A percentile compares a stretch with the other conserved stretches of the same genome.
These are phyloP conservation scores for Fusarium sp. DNA, from an alignment of 2,329 filamentous ascomycete genomes.

Conservation along the genomic window DNA sequence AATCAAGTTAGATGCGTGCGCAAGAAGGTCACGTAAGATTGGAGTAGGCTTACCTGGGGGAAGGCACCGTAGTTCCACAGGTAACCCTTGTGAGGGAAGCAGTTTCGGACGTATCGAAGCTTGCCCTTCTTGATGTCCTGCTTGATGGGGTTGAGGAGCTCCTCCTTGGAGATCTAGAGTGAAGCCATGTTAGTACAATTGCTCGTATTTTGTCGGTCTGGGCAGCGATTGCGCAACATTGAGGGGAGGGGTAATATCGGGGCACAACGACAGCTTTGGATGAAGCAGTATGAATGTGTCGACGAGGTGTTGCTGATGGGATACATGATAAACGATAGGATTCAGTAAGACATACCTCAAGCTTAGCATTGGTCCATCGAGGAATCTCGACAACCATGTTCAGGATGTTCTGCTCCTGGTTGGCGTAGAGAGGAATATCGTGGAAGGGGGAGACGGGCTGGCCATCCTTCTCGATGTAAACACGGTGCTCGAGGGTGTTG, in stretches of 20 bases:
- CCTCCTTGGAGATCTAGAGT: slow-evolving; percentile 96
- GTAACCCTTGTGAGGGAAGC: slow-evolving; percentile 99
- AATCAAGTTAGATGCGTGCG: slow-evolving; percentile 24
- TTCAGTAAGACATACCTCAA: slow-evolving; percentile 77
- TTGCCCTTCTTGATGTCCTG: slow-evolving; percentile 99
- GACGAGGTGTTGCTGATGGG: not conserved
- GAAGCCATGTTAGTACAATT: slow-evolving; percentile 42
- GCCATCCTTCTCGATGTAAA: slow-evolving; percentile 99
- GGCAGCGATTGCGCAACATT: slow-evolving; percentile 26
- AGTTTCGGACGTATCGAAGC: slow-evolving; percentile 99
- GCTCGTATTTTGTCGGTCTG: slow-evolving; percentile 11
- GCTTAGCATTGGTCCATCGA: slow-evolving; percentile 99
- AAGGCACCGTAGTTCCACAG: slow-evolving; percentile 99
- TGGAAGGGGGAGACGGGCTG: slow-evolving; percentile 95
- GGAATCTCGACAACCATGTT: slow-evolving; percentile 99
- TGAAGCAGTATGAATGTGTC: not conserved
- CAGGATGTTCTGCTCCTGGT: slow-evolving; percentile 92
- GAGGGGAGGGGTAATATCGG: slow-evolving; percentile 25
- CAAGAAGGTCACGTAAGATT: slow-evolving; percentile 13
- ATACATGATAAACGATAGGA: slow-evolving; percentile 1
- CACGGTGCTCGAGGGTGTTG: slow-evolving; percentile 95
- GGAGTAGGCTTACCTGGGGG: slow-evolving; percentile 77
- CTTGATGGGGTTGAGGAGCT: slow-evolving; percentile 98
- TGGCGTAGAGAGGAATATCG: slow-evolving; percentile 98
- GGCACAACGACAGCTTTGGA: slow-evolving; percentile 35